These are phyloP conservation scores for Capsicum baccatum DNA, from an alignment of 257 asterid species.

Conservation along the genomic window DNA sequence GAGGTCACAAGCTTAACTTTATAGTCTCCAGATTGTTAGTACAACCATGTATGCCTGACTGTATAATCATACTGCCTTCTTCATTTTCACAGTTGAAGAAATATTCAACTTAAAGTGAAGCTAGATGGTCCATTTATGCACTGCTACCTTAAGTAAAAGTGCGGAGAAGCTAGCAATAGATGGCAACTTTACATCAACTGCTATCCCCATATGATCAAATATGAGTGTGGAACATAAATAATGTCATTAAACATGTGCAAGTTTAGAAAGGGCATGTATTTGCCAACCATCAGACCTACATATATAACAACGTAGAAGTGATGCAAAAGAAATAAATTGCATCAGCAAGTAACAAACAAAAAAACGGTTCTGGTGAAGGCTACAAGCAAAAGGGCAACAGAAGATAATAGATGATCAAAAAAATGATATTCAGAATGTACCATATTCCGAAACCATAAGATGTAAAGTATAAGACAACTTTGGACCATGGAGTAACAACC, in stretches of 20 bases:
- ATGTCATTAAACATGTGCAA: not conserved
- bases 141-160: slow-evolving; percentile 17
- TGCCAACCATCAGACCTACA: slow-evolving; percentile 3
- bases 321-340: not conserved
- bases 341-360: not conserved
- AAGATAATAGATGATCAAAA: slow-evolving; percentile 17
- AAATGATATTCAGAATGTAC: slow-evolving; percentile 20
- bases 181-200: not conserved
- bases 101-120: slow-evolving; percentile 25
- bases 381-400: slow-evolving; percentile 1
- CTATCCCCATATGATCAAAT: not conserved
- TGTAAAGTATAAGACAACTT: slow-evolving; percentile 4
- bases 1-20: not conserved
- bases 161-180: slow-evolving; percentile 2
- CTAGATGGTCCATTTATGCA: slow-evolving; percentile 9
- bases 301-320: slow-evolving; percentile 12
- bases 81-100: not conserved
- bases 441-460: not conserved
- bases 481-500: slow-evolving; percentile 30
- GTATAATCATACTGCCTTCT: slow-evolving; percentile 22
- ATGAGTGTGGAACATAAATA: not conserved
- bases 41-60: not conserved
- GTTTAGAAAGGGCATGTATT: slow-evolving; percentile 24
- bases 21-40: not conserved
- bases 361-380: not conserved